phyloP scores from a whole-genome alignment of 352 stramenopile genomes.

The Pythium myriotylum region DNA sequence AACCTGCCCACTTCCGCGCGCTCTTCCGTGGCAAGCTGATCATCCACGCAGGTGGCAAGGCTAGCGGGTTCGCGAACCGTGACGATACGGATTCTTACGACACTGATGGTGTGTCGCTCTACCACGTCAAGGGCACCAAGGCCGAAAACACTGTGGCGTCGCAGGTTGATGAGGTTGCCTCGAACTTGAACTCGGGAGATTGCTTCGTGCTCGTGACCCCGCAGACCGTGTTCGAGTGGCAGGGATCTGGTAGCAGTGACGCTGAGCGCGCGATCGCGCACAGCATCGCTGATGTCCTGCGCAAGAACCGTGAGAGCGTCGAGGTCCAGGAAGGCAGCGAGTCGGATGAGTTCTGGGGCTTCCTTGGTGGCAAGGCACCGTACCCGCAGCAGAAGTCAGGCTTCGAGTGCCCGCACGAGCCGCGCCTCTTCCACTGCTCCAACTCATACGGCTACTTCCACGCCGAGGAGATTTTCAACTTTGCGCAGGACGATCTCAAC shows the following conservation, averaged over 20 bases:
- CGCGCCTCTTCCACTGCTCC: slow-evolving; percentile 90
- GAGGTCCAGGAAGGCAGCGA: slow-evolving; percentile 65
- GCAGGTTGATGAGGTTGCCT: slow-evolving; percentile 74
- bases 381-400: slow-evolving; percentile 71
- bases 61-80: slow-evolving; percentile 88
- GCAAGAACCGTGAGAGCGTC: slow-evolving; percentile 54
- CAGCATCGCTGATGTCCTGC: slow-evolving; percentile 60
- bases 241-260: slow-evolving; percentile 65
- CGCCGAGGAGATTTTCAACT: slow-evolving; percentile 86
- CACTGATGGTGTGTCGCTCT: slow-evolving; percentile 85
- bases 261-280: slow-evolving; percentile 63
- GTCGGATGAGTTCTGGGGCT: slow-evolving; percentile 79
- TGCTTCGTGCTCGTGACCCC: slow-evolving; percentile 86
- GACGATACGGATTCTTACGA: slow-evolving; percentile 85
- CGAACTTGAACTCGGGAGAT: slow-evolving; percentile 89
- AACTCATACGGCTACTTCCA: slow-evolving; percentile 89
- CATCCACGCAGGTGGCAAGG: slow-evolving; percentile 87
- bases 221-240: slow-evolving; percentile 74
- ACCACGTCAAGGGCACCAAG: slow-evolving; percentile 90
- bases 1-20: slow-evolving; percentile 85
- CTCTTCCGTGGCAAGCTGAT: slow-evolving; percentile 93
- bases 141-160: slow-evolving; percentile 86
- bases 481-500: slow-evolving; percentile 91
- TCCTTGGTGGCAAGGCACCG: slow-evolving; percentile 79
- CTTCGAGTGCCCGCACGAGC: slow-evolving; percentile 71